Base-by-base conservation (phyloP, 441 rosid genomes). In the Eutrema salsugineum region DNA sequence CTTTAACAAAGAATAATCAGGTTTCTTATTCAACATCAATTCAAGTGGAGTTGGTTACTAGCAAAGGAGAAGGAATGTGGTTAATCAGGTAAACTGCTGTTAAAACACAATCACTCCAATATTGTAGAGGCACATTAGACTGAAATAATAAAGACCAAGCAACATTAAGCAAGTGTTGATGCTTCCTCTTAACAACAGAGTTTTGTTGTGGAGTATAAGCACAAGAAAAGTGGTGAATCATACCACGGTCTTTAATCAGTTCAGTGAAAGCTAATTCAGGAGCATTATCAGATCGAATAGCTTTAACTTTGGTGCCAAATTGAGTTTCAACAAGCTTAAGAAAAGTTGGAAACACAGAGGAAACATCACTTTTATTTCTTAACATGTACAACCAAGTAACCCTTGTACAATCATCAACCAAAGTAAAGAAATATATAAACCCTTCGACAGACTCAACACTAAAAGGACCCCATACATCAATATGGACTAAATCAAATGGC, bases 331-430 rank as follows among this genome's bases (percentile, higher is more conserved):
- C 46, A 4, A 14, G 12, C 0, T 22, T 1, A 0, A 58, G 1
- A 22, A 69, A 57, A 0, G 8, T 0, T 12, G 27, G 22, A 30
- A 55, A 55, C 1, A 5, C 1, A 0, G 5, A 5, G 1, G 11
- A 5, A 40, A 19, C 30, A 6, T n/a, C 43, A 3, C 11, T 2
- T 10, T 19, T 62, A 8, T 10, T 19, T 1, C 0, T 38, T 0
- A 57, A 38, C 55, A 61, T 16, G 5, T 15, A 71, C 38, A 62
- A 11, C 69, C 62, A 71, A 1, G 61, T 39, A 5, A 8, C 2
- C 0, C 43, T 9, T 1, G 44, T 19, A 38, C 8, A 51, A 71
- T 71, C 70, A 71, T 71, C 63, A 3, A 61, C 62, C 2, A 71
- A 35, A 2, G 70, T 63, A 3, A 71, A 11, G 17, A 71, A 63